Evolutionary conservation across 176 grass and related monocot species (phyloP).

Genomic region (Saccharum spontaneum): DNA sequence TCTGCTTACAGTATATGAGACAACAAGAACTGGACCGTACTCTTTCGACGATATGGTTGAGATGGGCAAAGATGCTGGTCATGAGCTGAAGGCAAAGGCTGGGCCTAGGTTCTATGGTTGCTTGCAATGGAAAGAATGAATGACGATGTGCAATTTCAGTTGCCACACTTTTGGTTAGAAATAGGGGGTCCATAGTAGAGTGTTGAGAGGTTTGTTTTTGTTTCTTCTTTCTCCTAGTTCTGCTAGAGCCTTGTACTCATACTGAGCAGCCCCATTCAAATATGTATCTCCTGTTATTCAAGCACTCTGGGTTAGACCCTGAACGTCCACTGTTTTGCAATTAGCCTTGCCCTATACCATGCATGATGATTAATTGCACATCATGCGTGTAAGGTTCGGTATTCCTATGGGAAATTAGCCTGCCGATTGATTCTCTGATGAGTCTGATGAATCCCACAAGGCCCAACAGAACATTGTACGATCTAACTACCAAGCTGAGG

Average conservation of each 20-base stretch:
- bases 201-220: constrained; percentile 8
- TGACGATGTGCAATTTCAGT: background rate
- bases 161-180: constrained; percentile 16
- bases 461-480: background rate
- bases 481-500: background rate
- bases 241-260: constrained; percentile 23
- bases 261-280: constrained; percentile 20
- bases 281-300: constrained; percentile 23
- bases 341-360: no score
- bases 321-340: constrained; percentile 22
- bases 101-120: constrained; percentile 76
- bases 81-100: constrained; percentile 77
- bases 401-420: background rate
- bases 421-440: background rate
- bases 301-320: constrained; percentile 31
- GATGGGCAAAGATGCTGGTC: constrained; percentile 90
- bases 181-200: background rate
- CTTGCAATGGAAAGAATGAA: constrained; percentile 36
- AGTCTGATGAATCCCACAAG: background rate
- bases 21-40: constrained; percentile 70
- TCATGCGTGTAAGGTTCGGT: background rate
- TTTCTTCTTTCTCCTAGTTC: background rate
- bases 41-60: constrained; percentile 74
- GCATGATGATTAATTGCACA: background rate
- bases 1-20: constrained; percentile 67